Conservation (phyloP, 2,329 filamentous ascomycete species). For the Xylariaceae sp. region DNA sequence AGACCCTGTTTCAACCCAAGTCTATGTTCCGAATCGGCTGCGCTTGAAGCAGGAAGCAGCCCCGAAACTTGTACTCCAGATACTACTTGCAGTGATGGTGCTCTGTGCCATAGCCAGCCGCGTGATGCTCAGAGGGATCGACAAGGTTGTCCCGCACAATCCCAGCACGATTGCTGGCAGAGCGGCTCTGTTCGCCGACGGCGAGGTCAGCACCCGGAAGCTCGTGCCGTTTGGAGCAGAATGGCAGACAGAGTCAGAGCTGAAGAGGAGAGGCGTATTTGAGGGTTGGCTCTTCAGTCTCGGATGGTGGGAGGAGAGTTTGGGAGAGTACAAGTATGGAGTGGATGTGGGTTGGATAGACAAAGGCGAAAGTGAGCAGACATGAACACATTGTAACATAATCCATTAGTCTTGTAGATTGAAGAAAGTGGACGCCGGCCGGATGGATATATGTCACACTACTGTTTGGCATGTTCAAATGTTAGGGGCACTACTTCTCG, state of each 20-base stretch:
- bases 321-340: slow-evolving; percentile 9
- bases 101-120: slow-evolving; percentile 4
- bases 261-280: slow-evolving; percentile 2
- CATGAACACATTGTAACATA: too few relatives aligned
- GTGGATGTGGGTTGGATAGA: slow-evolving; percentile 14
- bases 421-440: too few relatives aligned
- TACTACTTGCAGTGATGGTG: slow-evolving; percentile 5
- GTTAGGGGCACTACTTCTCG: slow-evolving; percentile 16
- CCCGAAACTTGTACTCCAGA: slow-evolving; percentile 6
- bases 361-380: background rate
- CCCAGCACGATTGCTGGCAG: slow-evolving; percentile 10
- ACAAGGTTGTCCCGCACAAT: slow-evolving; percentile 9
- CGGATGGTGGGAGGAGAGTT: slow-evolving; percentile 16
- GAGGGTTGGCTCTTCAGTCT: slow-evolving; percentile 14
- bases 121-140: slow-evolving; percentile 4
- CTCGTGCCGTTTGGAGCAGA: slow-evolving; percentile 11
- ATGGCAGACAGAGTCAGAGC: slow-evolving; percentile 6
- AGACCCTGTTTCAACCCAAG: background rate
- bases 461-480: slow-evolving; percentile 11
- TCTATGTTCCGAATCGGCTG: slow-evolving; percentile 1
- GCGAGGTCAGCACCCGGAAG: slow-evolving; percentile 11
- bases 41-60: slow-evolving; percentile 8
- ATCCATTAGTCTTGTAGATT: too few relatives aligned
- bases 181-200: slow-evolving; percentile 10
- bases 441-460: too few relatives aligned